Evolutionary conservation across 1,284 basidiomycete genomes (phyloP).

Genomic region (Cryptococcus deneoformans): DNA sequence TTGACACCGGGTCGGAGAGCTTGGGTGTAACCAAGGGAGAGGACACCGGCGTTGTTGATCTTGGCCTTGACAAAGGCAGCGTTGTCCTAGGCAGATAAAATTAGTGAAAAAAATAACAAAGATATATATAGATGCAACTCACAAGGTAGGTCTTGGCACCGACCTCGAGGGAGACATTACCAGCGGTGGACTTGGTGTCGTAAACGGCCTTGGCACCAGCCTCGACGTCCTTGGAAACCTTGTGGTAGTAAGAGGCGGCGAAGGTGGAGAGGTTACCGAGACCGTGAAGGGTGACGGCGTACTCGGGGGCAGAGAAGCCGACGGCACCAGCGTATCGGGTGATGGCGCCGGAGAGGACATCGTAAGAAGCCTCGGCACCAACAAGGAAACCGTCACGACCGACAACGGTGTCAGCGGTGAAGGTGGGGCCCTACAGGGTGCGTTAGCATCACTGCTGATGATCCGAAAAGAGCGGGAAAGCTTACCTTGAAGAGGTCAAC

Average conservation of each 20-base stretch:
- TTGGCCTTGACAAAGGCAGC: conserved; percentile 97
- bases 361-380: conserved; percentile 95
- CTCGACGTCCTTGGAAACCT: conserved; percentile 85
- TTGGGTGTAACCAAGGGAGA: conserved; percentile 89
- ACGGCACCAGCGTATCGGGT: conserved; percentile 88
- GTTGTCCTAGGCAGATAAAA: conserved; percentile 57
- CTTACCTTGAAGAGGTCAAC: conserved; percentile 93
- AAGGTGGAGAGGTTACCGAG: conserved; percentile 94
- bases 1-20: conserved; percentile 90
- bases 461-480: conserved; percentile 13
- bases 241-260: conserved; percentile 98
- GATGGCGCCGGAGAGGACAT: conserved; percentile 89
- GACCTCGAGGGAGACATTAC: conserved; percentile 89
- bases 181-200: conserved; percentile 86
- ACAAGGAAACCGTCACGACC: conserved; percentile 97
- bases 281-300: conserved; percentile 92
- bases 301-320: conserved; percentile 90
- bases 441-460: conserved; percentile 1
- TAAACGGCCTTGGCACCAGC: conserved; percentile 98
- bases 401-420: conserved; percentile 93
- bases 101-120: neutral
- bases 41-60: conserved; percentile 94
- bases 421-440: conserved; percentile 74
- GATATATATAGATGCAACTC: conserved; percentile 49
- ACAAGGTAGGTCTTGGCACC: conserved; percentile 83